Conservation (phyloP, 2,329 filamentous ascomycete species). For the Exophiala bonariae region DNA sequence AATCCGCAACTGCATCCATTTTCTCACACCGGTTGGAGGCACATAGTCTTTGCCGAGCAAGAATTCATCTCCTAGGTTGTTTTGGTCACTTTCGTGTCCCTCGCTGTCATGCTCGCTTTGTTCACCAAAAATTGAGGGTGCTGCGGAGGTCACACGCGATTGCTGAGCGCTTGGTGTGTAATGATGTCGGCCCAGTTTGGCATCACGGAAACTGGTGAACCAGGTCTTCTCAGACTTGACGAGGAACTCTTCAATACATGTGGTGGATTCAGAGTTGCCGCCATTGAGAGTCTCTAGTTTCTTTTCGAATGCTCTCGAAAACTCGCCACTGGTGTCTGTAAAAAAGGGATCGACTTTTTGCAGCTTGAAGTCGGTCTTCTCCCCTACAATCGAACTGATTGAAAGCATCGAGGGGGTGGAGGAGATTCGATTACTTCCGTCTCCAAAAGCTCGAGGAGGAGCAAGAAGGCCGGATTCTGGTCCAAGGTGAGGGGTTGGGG, state of each 20-base stretch:
- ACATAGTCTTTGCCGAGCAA: conserved; percentile 57
- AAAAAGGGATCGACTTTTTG: conserved; percentile 69
- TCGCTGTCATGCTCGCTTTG: conserved; percentile 29
- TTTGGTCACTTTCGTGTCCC: conserved; percentile 30
- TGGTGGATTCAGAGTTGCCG: conserved; percentile 56
- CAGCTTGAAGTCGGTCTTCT: conserved; percentile 62
- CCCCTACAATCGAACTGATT: conserved; percentile 58
- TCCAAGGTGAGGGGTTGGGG: conserved; percentile 30
- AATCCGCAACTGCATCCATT: conserved; percentile 56
- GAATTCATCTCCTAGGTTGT: conserved; percentile 49
- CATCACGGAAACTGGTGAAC: conserved; percentile 61
- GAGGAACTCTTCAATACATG: conserved; percentile 67
- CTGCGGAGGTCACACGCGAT: conserved; percentile 31
- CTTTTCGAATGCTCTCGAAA: conserved; percentile 59
- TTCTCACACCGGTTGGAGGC: conserved; percentile 56
- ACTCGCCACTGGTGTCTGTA: conserved; percentile 63
- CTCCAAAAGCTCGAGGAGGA: conserved; percentile 17
- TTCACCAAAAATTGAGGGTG: conserved; percentile 43
- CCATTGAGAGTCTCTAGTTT: conserved; percentile 57
- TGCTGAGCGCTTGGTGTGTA: conserved; percentile 32
- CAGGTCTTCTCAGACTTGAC: conserved; percentile 67
- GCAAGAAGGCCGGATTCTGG: conserved; percentile 33
- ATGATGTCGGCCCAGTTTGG: conserved; percentile 56
- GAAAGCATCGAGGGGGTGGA: conserved; percentile 48
- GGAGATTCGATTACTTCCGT: conserved; percentile 15